Evolutionary conservation across 305 asterid species (phyloP), one percentile per base, ranked within the genome.

Genomic region (Fraxinus paxiana): DNA sequence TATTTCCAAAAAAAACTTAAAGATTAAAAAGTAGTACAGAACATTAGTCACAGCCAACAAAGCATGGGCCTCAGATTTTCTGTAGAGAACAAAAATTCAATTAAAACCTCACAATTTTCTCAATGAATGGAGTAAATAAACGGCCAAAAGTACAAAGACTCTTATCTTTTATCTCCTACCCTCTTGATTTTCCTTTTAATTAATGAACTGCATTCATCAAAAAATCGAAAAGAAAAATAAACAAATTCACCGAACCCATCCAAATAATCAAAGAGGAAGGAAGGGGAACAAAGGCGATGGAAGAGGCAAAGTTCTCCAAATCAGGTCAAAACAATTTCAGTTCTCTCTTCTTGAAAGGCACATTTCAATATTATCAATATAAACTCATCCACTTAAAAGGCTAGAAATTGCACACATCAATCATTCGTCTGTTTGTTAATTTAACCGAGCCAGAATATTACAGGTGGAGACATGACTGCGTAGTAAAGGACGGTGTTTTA

Each of bases 21-120:
- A 24, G 33, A 7, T 31, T 8, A 12, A 41, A 76, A 48, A 51
- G 70, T 12, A 35, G 34, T 12, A 51, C 34, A 4, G 30, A 26
- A 59, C 15, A 28, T 34, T 26, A 46, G 26, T 28, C 61, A 70
- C 75, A 6, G 28, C 18, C 38, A 63, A 37, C 48, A 63, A 79
- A 72, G 5, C 79, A 15, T 74, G 37, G 70, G 80, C 76, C 70
- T 31, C 30, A 79, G 3, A 80, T 77, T 63, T 76, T 67, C 84
- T 77, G 79, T 80, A 75, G 63, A 74, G 4, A 31, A 73, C 59
- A 76, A 22, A 35, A 63, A 67, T 18, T 38, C 28, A 9, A 48
- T 61, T 67, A 13, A 31, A n/a, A 65, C 69, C 28, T 76, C 22
- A 34, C 71, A 30, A 70, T 37, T 46, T 79, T 1, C 48, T 2